Evolutionary conservation across 345 rosid species (phyloP).

Genomic region (Gossypium sturtianum): DNA sequence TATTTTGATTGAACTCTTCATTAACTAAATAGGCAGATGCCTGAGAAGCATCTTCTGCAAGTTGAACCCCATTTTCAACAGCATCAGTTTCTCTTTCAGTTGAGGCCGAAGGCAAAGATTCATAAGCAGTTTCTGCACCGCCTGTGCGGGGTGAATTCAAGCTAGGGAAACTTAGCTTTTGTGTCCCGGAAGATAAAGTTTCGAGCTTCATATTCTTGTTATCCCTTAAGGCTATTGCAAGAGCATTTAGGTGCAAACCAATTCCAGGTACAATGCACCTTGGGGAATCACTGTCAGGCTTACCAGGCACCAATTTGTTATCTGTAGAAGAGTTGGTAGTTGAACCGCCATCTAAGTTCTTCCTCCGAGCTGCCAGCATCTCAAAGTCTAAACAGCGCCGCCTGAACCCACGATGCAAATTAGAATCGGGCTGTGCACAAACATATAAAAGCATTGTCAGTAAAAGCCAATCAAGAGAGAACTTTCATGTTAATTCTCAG

Average conservation of each 20-base stretch:
- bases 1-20: constrained; percentile 58
- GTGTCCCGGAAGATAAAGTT: constrained; percentile 33
- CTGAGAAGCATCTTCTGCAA: constrained; percentile 47
- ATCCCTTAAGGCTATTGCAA: constrained; percentile 51
- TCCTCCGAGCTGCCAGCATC: constrained; percentile 49
- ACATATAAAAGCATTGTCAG: constrained; percentile 18
- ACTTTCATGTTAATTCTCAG: not conserved
- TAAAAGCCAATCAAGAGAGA: not conserved
- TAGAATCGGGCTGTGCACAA: constrained; percentile 42
- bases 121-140: constrained; percentile 33
- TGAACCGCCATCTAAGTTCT: constrained; percentile 31
- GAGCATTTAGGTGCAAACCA: constrained; percentile 88
- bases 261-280: constrained; percentile 70
- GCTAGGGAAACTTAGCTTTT: constrained; percentile 34
- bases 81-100: constrained; percentile 35
- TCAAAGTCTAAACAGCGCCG: constrained; percentile 97
- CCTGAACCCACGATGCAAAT: constrained; percentile 72
- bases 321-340: constrained; percentile 28
- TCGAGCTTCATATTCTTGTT: constrained; percentile 35
- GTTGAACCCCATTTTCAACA: constrained; percentile 28
- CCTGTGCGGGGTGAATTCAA: constrained; percentile 30
- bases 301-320: constrained; percentile 33
- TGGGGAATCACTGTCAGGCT: constrained; percentile 42
- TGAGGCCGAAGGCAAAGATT: constrained; percentile 33
- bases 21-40: constrained; percentile 29